Evolutionary conservation across 768 basidiomycete genomes (phyloP).

Genomic region (Boletus pseudopeckii): DNA sequence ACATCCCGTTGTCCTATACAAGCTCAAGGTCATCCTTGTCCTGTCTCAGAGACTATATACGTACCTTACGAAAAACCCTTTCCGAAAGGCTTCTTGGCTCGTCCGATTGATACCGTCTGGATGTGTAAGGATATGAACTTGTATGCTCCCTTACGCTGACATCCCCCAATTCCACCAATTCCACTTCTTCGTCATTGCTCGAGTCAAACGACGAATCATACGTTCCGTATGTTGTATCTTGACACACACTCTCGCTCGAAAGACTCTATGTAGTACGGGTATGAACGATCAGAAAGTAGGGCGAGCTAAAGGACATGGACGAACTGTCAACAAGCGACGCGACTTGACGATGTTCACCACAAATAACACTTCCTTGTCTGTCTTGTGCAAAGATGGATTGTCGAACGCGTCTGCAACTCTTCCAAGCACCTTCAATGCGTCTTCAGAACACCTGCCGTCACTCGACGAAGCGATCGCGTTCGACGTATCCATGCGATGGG

Average conservation of each 20-base stretch:
- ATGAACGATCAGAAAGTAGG: not conserved
- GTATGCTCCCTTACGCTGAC: slow-evolving; percentile 14
- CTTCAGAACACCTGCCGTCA: not conserved
- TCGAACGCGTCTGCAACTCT: slow-evolving; percentile 32
- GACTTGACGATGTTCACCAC: slow-evolving; percentile 24
- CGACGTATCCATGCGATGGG: slow-evolving; percentile 5
- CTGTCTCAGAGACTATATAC: not conserved
- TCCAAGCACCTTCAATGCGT: slow-evolving; percentile 24
- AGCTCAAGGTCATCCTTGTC: not conserved
- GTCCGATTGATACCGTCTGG: not conserved
- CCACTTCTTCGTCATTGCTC: slow-evolving; percentile 19
- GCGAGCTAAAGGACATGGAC: not conserved
- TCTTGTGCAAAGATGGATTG: slow-evolving; percentile 17
- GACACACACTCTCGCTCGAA: slow-evolving; percentile 13
- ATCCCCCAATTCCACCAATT: slow-evolving; percentile 13
- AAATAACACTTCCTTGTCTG: slow-evolving; percentile 19
- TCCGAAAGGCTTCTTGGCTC: slow-evolving; percentile 4
- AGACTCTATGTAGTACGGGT: slow-evolving; percentile 4
- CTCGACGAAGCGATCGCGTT: not conserved
- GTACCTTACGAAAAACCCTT: slow-evolving; percentile 13
- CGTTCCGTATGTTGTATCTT: not conserved
- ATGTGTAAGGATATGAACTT: slow-evolving; percentile 14
- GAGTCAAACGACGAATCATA: slow-evolving; percentile 12
- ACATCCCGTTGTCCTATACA: slow-evolving; percentile 12
- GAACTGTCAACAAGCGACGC: slow-evolving; percentile 18